Base-by-base conservation (phyloP, 2,329 filamentous ascomycete species). In the Cordyceps javanica region DNA sequence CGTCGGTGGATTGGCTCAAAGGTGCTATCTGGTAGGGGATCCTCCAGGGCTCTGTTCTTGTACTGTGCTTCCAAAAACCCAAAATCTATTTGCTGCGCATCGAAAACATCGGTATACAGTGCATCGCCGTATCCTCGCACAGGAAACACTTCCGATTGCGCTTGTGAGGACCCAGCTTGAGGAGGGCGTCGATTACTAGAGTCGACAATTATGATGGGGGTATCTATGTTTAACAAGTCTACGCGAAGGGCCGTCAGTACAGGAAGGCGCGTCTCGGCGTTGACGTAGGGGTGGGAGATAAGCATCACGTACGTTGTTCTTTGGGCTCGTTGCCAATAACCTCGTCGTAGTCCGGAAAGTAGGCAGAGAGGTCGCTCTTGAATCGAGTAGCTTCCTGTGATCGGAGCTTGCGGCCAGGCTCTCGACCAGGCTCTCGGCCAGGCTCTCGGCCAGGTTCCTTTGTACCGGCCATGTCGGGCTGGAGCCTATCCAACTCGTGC, bases 321-420 rank as follows among this genome's bases (percentile, higher is more conserved):
- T 88, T 88, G 39, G 86, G 83, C 62, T 90, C 87, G 68, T 95
- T 90, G 61, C 90, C 91, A 73, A 97, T 91, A 63, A 97, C 83
- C 69, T 96, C 90, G 72, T 97, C 92, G 72, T 96, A 97, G 67
- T 95, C 92, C 54, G 89, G 86, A 68, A 97, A 97, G 74, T 96
- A 97, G 49, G 85, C 82, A 38, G 91, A 87, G 60, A 97, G 80
- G 68, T 97, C 92, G 73, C 91, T 97, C 79, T 95, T 96, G 74
- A 91, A 87, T 64, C 90, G 82, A 53, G 87, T 87, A 11, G 88
- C 89, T 66, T 96, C 91, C 67, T 95, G 89, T 54, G 91, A 96
- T 61, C 93, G 84, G 69, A 97, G 77, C 69, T 91, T 93, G 67
- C 82, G 81, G 62, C 92, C 88, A 64, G 89, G 86, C 60, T 85